Evolutionary conservation across 192 early-diverging fungal genomes (phyloP), one percentile per base, ranked within the genome.

Genomic region (Entomortierella chlamydospora): DNA sequence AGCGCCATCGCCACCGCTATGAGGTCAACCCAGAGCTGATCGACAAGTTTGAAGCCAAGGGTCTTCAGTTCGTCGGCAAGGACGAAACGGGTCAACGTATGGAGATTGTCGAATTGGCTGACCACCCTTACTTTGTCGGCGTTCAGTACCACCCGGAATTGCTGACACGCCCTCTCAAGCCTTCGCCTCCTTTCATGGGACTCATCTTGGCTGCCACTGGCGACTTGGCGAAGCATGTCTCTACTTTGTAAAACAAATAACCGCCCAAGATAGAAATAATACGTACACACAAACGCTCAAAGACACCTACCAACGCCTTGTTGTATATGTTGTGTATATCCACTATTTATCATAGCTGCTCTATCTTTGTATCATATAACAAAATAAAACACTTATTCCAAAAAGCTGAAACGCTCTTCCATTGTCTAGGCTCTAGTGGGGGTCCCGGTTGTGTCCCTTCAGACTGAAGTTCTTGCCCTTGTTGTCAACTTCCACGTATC

Each of bases 131-230:
- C 84, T 99, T 91, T 90, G 93, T 98, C 20, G 98, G 90, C 37
- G 89, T 87, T 18, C 98, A 99, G 87, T 98, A 91, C 70, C 98
- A 98, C 71, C 98, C 98, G n/a, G 98, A 99, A 82, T 93, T 95
- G 87, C 87, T 95, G 63, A 98, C 95, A 28, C 91, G 95, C 47
- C 98, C 98, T 2, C 84, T 98, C 49, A 91, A 90, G 77, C 98
- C 98, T 10, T 91, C 92, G 37, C 98, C 98, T 57, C 87, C 90
- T 9, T 99, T 98, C 85, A 80, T 95, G 1, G 98, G 98, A 37
- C 88, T 99, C 20, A 88, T 99, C 72, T 83, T 95, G 72, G 97
- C 97, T 54, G 88, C 96, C 47, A 84, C 91, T 25, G 92, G 91
- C 20, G 63, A 56, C 4, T 59, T 79, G 12, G 39, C 64, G 67